Percentiles rank a stretch among this genome's conserved stretches.
Conservation (phyloP, 257 asterid genomes). For the Linaria vulgaris region DNA sequence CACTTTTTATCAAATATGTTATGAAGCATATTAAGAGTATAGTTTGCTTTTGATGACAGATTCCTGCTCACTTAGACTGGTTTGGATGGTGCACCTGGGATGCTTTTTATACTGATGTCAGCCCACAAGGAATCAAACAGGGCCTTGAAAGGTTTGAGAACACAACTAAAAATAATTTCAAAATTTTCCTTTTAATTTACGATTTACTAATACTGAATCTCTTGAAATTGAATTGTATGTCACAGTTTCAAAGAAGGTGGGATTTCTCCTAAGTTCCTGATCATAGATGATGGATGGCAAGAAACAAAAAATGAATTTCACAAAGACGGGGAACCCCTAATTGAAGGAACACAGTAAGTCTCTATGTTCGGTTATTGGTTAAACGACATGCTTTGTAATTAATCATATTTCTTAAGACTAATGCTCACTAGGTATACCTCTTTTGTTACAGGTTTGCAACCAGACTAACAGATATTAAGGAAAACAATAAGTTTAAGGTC, state of each 20-base stretch:
- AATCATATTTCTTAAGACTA: constrained; percentile 4
- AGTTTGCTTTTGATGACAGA: constrained; percentile 25
- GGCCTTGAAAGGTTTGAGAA: constrained; percentile 47
- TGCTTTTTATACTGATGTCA: constrained; percentile 48
- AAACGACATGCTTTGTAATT: background rate
- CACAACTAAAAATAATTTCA: background rate
- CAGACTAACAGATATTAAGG: constrained; percentile 51
- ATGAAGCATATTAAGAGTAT: too few species aligned
- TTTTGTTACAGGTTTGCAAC: constrained; percentile 46
- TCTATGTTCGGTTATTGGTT: background rate
- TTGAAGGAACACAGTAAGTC: constrained; percentile 61
- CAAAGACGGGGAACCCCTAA: constrained; percentile 47
- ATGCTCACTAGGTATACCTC: constrained; percentile 4
- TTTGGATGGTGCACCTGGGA: constrained; percentile 68
- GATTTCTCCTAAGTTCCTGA: constrained; percentile 51
- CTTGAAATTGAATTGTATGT: background rate
- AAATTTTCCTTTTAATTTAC: background rate
- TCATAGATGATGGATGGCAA: constrained; percentile 93
- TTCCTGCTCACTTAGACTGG: constrained; percentile 51
- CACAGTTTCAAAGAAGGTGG: constrained; percentile 58
- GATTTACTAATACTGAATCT: background rate
- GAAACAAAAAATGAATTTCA: constrained; percentile 49
- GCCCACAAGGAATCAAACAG: constrained; percentile 46
- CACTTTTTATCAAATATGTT: too few species aligned
- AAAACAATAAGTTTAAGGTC: constrained; percentile 47